A percentile compares a stretch with the other conserved stretches of the same genome.
phyloP scores from a whole-genome alignment of 2,329 filamentous ascomycete genomes.

The Hypoxylon sp. region DNA sequence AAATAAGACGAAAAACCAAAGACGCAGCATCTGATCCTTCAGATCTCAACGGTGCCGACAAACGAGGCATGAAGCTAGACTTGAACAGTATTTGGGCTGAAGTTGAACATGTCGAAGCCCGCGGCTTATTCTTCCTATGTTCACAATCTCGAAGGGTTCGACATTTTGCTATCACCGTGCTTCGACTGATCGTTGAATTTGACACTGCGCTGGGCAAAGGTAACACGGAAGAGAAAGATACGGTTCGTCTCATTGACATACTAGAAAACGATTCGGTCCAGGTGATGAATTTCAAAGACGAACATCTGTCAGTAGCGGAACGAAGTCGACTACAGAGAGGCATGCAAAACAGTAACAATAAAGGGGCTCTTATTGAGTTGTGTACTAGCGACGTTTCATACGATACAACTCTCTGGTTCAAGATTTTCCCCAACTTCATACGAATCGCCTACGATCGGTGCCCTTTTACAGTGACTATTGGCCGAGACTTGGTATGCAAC shows the following conservation, averaged over 20 bases:
- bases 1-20: constrained; percentile 86
- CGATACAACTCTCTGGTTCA: constrained; percentile 95
- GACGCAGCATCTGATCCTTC: constrained; percentile 72
- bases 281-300: constrained; percentile 91
- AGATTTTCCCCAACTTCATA: constrained; percentile 95
- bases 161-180: constrained; percentile 88
- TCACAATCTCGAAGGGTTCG: constrained; percentile 92
- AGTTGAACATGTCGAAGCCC: constrained; percentile 95
- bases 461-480: constrained; percentile 88
- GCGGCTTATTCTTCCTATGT: constrained; percentile 95
- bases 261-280: constrained; percentile 88
- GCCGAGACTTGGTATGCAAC: constrained; percentile 90
- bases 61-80: constrained; percentile 80
- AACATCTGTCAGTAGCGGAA: constrained; percentile 90
- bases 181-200: constrained; percentile 92
- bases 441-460: constrained; percentile 90
- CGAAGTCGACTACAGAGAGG: constrained; percentile 90
- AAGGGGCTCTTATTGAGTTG: constrained; percentile 88
- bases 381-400: constrained; percentile 96
- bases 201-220: constrained; percentile 85
- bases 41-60: constrained; percentile 71
- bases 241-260: constrained; percentile 83
- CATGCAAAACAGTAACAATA: constrained; percentile 81
- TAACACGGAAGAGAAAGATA: constrained; percentile 65
- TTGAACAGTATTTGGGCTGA: constrained; percentile 89